These are phyloP conservation scores for Tolypocladium ovalisporum DNA, from an alignment of 2,329 filamentous ascomycete genomes.

Conservation along the genomic window DNA sequence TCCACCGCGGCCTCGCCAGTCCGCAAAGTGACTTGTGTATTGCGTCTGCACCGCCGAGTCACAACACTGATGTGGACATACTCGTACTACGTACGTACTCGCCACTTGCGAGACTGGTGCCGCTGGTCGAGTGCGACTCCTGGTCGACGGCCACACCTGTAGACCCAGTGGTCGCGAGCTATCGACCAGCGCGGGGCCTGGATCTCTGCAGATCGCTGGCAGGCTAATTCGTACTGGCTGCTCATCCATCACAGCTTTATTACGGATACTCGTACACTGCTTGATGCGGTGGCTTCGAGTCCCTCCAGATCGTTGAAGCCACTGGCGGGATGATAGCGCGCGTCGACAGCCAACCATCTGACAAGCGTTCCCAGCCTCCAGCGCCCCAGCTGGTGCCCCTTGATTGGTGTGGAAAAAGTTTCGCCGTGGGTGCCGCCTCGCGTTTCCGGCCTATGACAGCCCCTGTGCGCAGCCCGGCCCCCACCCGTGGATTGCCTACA, in stretches of 20 bases:
- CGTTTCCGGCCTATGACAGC: not conserved
- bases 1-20: too few relatives aligned
- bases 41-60: too few relatives aligned
- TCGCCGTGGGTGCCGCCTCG: not conserved
- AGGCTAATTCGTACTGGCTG: too few relatives aligned
- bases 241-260: too few relatives aligned
- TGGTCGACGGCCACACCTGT: too few relatives aligned
- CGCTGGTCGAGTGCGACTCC: too few relatives aligned
- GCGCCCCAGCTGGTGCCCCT: not conserved
- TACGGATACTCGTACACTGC: too few relatives aligned
- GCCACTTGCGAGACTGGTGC: too few relatives aligned
- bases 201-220: not conserved
- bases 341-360: not conserved
- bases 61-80: too few relatives aligned
- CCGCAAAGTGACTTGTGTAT: too few relatives aligned
- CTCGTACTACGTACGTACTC: too few relatives aligned
- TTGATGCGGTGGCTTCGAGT: too few relatives aligned
- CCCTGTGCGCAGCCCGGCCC: not conserved
- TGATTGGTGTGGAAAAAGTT: slow-evolving; percentile 1
- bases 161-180: not conserved
- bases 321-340: not conserved
- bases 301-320: not conserved
- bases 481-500: not conserved
- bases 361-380: not conserved
- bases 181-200: not conserved